Evolutionary conservation across 441 rosid species (phyloP), one percentile per base, ranked within the genome.

Genomic region (Euphorbia celastroides): DNA sequence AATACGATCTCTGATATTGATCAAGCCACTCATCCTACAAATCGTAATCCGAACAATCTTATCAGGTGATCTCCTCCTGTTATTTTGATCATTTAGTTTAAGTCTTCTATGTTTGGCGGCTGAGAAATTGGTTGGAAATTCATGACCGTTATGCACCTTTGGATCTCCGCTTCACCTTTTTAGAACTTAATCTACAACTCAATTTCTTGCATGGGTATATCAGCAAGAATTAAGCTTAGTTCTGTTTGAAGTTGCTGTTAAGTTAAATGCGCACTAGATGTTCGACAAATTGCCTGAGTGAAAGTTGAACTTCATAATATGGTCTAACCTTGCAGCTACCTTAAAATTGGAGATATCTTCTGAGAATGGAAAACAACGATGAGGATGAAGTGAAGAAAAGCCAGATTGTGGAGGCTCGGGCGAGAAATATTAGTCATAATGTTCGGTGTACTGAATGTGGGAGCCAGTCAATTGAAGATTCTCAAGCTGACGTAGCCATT

Each of bases 361-460:
- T 68, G 57, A 54, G 20, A 69, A 91, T 86, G 95, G 95, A 77
- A 70, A 80, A 63, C 66, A 78, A 72, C 61, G 86, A 83, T 36
- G 94, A 91, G 34, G 94, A 91, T 64, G 90, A 86, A n/a, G 75
- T 80, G 58, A 94, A 80, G 83, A 79, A 82, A 67, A 65, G 72
- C 38, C 96, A 81, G 72, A 66, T 86, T 64, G 77, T 84, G 64
- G 97, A 94, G 7, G 88, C 97, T 71, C 80, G 94, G 55, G 99
- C 97, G 34, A 84, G 93, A 78, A 93, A 85, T 73, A 91, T 88
- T 25, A 93, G 92, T 78, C 99, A 84, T 75, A 94, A 86, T 46
- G 97, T 94, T 34, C 86, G 97, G 4, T 94, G 97, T 80, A 91
- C 94, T 0, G 99, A 94, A 77, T 91, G 99, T 70, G 97, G 99